phyloP scores from a whole-genome alignment of 441 rosid genomes.

The Pelargonium exstipulatum region DNA sequence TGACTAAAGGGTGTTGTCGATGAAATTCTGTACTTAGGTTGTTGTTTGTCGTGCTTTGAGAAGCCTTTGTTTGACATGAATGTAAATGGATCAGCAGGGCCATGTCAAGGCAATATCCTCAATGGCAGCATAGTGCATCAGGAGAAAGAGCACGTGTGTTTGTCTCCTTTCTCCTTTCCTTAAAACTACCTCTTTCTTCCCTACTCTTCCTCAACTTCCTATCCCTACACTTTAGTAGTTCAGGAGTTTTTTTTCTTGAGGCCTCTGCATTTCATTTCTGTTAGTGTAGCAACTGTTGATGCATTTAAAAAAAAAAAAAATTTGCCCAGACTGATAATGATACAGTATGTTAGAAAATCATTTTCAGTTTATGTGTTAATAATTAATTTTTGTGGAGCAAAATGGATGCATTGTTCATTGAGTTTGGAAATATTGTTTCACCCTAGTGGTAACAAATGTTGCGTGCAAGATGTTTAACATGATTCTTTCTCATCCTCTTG shows the following conservation, averaged over 20 bases:
- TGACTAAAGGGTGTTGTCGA: conserved; percentile 29
- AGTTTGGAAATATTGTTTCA: not conserved
- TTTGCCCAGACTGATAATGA: too few relatives aligned
- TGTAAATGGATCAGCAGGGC: conserved; percentile 99
- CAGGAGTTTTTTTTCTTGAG: conserved; percentile 31
- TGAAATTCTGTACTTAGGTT: conserved; percentile 60
- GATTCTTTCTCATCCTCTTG: not conserved
- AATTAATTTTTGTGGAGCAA: not conserved
- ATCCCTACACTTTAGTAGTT: conserved; percentile 36
- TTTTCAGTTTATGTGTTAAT: not conserved
- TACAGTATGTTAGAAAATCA: not conserved
- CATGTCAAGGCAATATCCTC: conserved; percentile 95
- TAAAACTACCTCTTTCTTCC: conserved; percentile 84
- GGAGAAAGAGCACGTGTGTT: conserved; percentile 99
- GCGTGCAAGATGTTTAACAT: not conserved
- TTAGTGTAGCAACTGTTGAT: not conserved
- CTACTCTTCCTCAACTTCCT: conserved; percentile 74
- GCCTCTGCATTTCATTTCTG: conserved; percentile 26
- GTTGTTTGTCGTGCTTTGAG: conserved; percentile 58
- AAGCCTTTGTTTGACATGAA: conserved; percentile 74
- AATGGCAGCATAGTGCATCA: conserved; percentile 97
- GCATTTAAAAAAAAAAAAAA: too few relatives aligned
- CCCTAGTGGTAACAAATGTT: not conserved
- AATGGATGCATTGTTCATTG: not conserved
- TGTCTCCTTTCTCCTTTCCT: conserved; percentile 99